Conservation (phyloP, 805 yeast species). For the Naumovozyma baii region DNA sequence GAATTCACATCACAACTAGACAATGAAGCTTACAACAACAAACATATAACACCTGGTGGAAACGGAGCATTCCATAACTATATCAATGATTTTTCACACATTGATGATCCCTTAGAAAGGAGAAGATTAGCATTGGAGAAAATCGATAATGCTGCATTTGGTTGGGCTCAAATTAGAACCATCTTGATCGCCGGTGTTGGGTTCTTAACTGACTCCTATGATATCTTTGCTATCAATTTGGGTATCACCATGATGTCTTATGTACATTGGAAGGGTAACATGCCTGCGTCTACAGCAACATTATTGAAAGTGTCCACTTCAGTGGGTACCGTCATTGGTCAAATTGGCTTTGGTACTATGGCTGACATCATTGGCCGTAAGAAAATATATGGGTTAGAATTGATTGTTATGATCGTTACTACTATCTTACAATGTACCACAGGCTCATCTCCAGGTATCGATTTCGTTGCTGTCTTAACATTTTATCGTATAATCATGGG, state of each 20-base stretch:
- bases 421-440: conserved; percentile 68
- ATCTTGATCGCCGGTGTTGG: conserved; percentile 88
- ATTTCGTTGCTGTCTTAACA: conserved; percentile 62
- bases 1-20: neutral
- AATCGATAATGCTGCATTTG: conserved; percentile 68
- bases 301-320: conserved; percentile 81
- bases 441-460: conserved; percentile 63
- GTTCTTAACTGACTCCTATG: conserved; percentile 86
- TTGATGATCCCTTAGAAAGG: conserved; percentile 79
- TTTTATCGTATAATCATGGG: conserved; percentile 84
- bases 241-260: conserved; percentile 70
- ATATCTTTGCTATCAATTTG: conserved; percentile 81
- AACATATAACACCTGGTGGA: conserved; percentile 52
- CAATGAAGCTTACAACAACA: neutral
- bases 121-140: conserved; percentile 75
- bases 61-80: conserved; percentile 81
- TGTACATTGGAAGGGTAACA: conserved; percentile 56
- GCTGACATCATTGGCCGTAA: conserved; percentile 84
- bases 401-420: conserved; percentile 74
- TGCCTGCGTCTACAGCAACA: conserved; percentile 67
- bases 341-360: conserved; percentile 69
- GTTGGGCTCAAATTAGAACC: conserved; percentile 78
- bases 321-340: conserved; percentile 90
- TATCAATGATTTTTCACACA: conserved; percentile 68
- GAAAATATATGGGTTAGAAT: conserved; percentile 76